phyloP scores from a whole-genome alignment of 495 filamentous ascomycete species.

The Parathielavia hyrcaniae region DNA sequence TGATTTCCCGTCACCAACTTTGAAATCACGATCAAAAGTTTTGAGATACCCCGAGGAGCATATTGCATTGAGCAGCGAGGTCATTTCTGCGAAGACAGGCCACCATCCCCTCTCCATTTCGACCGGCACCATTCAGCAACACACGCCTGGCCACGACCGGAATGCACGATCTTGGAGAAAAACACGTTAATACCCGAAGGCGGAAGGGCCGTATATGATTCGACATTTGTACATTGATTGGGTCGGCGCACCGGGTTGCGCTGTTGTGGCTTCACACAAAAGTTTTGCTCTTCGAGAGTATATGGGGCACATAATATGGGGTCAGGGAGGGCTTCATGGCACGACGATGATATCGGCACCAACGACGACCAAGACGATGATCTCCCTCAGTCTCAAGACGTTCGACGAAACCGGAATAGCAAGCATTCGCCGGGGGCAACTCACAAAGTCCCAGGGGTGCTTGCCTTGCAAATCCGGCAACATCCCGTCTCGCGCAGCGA shows the following conservation, averaged over 20 bases:
- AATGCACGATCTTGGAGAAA: neutral
- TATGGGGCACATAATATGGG: neutral
- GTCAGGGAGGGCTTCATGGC: neutral
- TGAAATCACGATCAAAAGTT: conserved; percentile 6
- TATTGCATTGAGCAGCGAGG: conserved; percentile 16
- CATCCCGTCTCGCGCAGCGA: neutral
- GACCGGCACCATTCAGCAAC: conserved; percentile 1
- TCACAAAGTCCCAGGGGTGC: neutral
- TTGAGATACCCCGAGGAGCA: conserved; percentile 20
- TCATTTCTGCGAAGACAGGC: conserved; percentile 8
- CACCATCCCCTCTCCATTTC: neutral
- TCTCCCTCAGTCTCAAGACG: neutral
- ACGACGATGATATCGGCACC: neutral
- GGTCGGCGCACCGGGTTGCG: conserved; percentile 1
- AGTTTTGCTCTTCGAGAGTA: conserved; percentile 16
- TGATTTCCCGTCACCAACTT: neutral
- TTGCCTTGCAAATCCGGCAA: neutral
- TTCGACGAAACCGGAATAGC: neutral
- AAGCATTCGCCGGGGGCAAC: neutral
- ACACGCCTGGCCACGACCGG: neutral
- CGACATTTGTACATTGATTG: conserved; percentile 1
- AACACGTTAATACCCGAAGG: conserved; percentile 10
- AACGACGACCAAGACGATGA: neutral
- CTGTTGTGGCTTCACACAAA: conserved; percentile 9
- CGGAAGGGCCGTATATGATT: conserved; percentile 7